A percentile compares a stretch with the other conserved stretches of the same genome.
Evolutionary conservation across 371 early-diverging fungal species (phyloP).

Genomic region (Mucor indicus): DNA sequence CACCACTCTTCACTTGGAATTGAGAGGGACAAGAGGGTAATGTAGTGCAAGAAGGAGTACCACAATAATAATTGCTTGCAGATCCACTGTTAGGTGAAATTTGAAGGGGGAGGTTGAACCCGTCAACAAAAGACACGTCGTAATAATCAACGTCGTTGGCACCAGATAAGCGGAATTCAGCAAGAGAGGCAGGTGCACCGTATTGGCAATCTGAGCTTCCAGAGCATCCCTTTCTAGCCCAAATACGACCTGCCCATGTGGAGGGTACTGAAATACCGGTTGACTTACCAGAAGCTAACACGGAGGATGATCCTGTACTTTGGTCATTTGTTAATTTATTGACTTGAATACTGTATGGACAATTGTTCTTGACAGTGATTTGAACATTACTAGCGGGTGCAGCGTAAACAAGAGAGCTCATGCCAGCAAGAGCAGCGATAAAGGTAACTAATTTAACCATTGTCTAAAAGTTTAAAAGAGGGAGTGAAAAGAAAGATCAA

Average conservation of each 20-base stretch:
- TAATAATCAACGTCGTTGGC: constrained; percentile 24
- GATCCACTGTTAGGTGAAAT: constrained; percentile 25
- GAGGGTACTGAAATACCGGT: constrained; percentile 9
- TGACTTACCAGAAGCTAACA: constrained; percentile 19
- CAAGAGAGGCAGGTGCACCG: constrained; percentile 29
- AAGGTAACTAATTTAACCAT: constrained; percentile 17
- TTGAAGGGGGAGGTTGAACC: constrained; percentile 31
- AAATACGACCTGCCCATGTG: constrained; percentile 43
- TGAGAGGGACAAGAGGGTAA: constrained; percentile 30
- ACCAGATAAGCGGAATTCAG: constrained; percentile 28
- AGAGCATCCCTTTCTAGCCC: constrained; percentile 35
- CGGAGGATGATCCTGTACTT: not conserved
- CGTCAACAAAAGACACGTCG: constrained; percentile 37
- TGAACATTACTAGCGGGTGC: constrained; percentile 24
- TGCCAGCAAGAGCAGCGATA: constrained; percentile 16
- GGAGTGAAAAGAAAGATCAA: too few relatives aligned
- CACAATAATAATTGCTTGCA: constrained; percentile 25
- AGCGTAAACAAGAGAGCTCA: constrained; percentile 22
- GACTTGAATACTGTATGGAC: constrained; percentile 21
- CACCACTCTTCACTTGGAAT: constrained; percentile 25
- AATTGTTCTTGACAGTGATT: constrained; percentile 39
- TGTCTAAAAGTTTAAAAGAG: too few relatives aligned
- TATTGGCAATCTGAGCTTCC: constrained; percentile 20
- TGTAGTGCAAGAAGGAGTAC: constrained; percentile 23
- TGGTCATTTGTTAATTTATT: constrained; percentile 32